Evolutionary conservation across 2,329 filamentous ascomycete genomes (phyloP).

Genomic region (Hymenoscyphus albidus): DNA sequence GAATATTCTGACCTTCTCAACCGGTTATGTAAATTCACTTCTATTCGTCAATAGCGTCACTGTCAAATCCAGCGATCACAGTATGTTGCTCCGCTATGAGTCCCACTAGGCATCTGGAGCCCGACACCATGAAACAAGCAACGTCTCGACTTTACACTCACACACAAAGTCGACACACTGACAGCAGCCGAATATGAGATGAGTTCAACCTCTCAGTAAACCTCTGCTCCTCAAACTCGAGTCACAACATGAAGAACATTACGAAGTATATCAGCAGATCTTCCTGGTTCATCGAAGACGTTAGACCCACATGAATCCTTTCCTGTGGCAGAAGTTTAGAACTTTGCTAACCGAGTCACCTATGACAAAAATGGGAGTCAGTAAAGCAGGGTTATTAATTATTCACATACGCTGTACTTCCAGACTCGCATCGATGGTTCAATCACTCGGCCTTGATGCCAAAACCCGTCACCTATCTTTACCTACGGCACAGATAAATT

Average conservation of each 20-base stretch:
- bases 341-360: neutral
- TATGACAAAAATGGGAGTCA: neutral
- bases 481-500: neutral
- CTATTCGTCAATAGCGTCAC: neutral
- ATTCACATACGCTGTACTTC: neutral
- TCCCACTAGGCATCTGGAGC: constrained; percentile 3
- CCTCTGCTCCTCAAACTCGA: neutral
- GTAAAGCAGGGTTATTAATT: neutral
- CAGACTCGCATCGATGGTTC: neutral
- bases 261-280: neutral
- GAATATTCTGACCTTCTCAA: neutral
- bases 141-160: constrained; percentile 3
- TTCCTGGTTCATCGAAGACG: neutral
- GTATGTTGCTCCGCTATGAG: neutral
- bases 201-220: neutral
- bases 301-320: neutral
- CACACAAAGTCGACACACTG: neutral
- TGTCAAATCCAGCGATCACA: neutral
- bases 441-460: neutral
- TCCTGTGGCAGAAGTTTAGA: neutral
- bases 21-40: no score
- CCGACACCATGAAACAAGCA: constrained; percentile 2
- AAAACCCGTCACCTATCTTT: neutral
- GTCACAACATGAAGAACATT: neutral
- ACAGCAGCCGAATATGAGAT: neutral